Percentiles rank a stretch among this genome's conserved stretches.
Evolutionary conservation across 495 filamentous ascomycete species (phyloP).

Genomic region (Cercophora sp.): DNA sequence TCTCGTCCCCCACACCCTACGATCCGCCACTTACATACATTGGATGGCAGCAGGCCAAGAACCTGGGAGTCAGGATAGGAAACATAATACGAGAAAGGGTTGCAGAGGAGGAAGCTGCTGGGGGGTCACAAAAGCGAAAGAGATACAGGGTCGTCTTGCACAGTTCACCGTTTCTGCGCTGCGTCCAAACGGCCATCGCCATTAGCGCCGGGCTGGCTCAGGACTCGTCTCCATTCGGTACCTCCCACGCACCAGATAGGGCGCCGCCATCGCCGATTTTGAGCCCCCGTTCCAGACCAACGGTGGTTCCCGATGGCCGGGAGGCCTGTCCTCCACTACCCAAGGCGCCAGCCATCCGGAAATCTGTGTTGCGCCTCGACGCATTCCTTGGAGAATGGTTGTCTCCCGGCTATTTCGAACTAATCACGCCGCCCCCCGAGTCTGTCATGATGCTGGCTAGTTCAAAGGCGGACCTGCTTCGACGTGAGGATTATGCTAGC

Average conservation of each 20-base stretch:
- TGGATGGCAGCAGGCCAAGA: constrained; percentile 82
- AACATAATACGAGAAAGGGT: constrained; percentile 58
- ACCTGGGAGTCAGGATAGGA: constrained; percentile 74
- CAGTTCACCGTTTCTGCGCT: constrained; percentile 86
- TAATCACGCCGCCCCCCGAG: constrained; percentile 82
- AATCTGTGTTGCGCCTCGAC: constrained; percentile 71
- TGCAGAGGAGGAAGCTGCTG: constrained; percentile 33
- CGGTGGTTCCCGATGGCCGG: constrained; percentile 8
- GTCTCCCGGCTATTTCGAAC: constrained; percentile 84
- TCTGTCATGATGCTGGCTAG: constrained; percentile 80
- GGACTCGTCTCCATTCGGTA: constrained; percentile 37
- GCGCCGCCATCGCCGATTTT: constrained; percentile 9
- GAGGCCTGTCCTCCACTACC: not conserved
- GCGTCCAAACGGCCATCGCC: constrained; percentile 86
- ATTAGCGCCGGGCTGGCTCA: constrained; percentile 85
- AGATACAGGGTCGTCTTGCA: constrained; percentile 82
- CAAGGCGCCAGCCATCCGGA: constrained; percentile 32
- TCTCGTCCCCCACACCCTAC: constrained; percentile 91
- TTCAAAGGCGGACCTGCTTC: constrained; percentile 80
- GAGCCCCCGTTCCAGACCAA: constrained; percentile 14
- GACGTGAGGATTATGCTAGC: constrained; percentile 59
- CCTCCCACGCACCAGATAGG: constrained; percentile 18
- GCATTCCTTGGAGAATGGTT: constrained; percentile 96
- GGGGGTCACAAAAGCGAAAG: constrained; percentile 37
- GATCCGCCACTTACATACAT: constrained; percentile 94